Percentiles rank a stretch among this genome's conserved stretches.
These are phyloP conservation scores for Penicillium sp. DNA, from an alignment of 2,329 filamentous ascomycete genomes.

Conservation along the genomic window DNA sequence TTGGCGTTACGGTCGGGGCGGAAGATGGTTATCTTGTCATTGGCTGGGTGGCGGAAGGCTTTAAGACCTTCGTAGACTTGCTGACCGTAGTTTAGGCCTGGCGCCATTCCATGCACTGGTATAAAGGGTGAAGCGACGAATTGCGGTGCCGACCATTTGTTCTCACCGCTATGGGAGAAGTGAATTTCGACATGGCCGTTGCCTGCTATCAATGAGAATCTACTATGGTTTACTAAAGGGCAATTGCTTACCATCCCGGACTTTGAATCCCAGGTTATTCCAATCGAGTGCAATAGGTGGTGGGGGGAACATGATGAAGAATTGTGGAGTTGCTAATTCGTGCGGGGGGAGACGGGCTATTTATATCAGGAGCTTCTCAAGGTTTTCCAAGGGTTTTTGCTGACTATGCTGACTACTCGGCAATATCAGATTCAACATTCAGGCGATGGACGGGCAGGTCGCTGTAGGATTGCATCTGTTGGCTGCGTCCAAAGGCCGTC, in stretches of 20 bases:
- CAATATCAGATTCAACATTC: not conserved
- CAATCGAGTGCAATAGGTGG: slow-evolving; percentile 62
- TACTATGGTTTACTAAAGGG: not conserved
- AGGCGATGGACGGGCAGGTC: slow-evolving; percentile 1
- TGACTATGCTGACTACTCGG: slow-evolving; percentile 1
- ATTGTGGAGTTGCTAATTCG: not conserved
- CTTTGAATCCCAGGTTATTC: slow-evolving; percentile 87
- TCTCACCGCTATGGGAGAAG: slow-evolving; percentile 69
- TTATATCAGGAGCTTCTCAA: not conserved
- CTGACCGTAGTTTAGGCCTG: slow-evolving; percentile 93
- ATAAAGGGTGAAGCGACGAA: slow-evolving; percentile 84
- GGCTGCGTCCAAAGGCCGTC: slow-evolving; percentile 29
- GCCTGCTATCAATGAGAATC: slow-evolving; percentile 50
- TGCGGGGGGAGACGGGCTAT: not conserved
- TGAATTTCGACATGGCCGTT: slow-evolving; percentile 91
- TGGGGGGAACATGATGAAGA: slow-evolving; percentile 30
- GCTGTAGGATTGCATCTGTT: slow-evolving; percentile 4
- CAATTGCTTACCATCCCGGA: slow-evolving; percentile 71
- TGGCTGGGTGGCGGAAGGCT: slow-evolving; percentile 70
- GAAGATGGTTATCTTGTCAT: slow-evolving; percentile 77
- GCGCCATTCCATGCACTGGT: slow-evolving; percentile 90
- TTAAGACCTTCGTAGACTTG: slow-evolving; percentile 99
- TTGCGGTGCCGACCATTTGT: slow-evolving; percentile 72
- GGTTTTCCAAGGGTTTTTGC: not conserved
- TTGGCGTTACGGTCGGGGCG: slow-evolving; percentile 79